A percentile compares a stretch with the other conserved stretches of the same genome.
phyloP scores from a whole-genome alignment of 2,329 filamentous ascomycete species.

The Diaporthe citri region DNA sequence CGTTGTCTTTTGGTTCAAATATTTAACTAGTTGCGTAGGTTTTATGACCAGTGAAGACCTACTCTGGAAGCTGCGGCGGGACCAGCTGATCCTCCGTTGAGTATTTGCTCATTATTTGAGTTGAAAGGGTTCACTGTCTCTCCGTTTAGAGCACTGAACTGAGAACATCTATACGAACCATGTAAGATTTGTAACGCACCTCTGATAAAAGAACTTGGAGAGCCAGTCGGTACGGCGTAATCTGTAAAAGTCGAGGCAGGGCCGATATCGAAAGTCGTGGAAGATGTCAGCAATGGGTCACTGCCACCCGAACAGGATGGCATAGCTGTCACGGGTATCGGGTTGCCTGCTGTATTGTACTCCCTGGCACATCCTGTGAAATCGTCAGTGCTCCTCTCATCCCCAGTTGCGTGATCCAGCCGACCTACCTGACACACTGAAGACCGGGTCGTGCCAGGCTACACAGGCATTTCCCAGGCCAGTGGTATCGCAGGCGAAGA shows the following conservation, averaged over 20 bases:
- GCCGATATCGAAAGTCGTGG: background rate
- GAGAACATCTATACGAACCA: background rate
- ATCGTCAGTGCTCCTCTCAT: background rate
- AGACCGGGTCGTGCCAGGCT: background rate
- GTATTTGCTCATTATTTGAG: background rate
- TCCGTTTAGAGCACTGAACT: background rate
- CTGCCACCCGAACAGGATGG: background rate
- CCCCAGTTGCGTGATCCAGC: background rate
- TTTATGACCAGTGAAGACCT: too few species aligned
- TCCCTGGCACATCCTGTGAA: constrained; percentile 7
- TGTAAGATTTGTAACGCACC: background rate
- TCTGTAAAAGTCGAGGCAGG: too few species aligned
- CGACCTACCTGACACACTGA: background rate
- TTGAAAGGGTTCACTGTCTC: background rate
- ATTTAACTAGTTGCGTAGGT: background rate
- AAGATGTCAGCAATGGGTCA: background rate
- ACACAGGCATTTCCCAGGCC: background rate
- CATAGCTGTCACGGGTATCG: background rate
- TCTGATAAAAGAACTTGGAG: background rate
- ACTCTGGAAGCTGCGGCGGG: background rate
- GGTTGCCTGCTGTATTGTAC: constrained; percentile 22
- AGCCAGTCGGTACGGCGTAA: background rate
- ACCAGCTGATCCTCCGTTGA: background rate
- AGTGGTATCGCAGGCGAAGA: background rate
- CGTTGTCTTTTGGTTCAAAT: background rate